Evolutionary conservation across 345 rosid species (phyloP).

Genomic region (Lumnitzera littorea): DNA sequence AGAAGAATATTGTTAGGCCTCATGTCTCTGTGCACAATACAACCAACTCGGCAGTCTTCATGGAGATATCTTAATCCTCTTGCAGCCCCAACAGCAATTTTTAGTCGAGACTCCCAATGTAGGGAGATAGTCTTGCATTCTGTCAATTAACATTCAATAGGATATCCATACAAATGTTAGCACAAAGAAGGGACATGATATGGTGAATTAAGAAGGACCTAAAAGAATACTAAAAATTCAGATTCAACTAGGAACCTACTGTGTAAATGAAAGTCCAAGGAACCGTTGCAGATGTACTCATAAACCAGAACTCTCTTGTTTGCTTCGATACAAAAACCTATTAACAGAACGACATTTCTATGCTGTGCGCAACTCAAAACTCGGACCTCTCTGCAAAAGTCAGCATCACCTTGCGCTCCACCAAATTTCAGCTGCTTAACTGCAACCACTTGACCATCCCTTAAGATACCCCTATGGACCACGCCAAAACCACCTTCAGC

Average conservation of each 20-base stretch:
- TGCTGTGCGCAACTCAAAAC: conserved; percentile 75
- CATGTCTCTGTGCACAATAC: conserved; percentile 62
- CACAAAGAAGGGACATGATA: background rate
- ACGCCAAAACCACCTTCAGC: conserved; percentile 59
- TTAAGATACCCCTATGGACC: conserved; percentile 47
- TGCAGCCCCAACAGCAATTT: conserved; percentile 64
- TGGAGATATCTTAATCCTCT: conserved; percentile 68
- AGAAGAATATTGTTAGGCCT: conserved; percentile 57
- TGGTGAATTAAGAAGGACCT: background rate
- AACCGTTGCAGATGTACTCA: conserved; percentile 69
- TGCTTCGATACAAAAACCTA: conserved; percentile 53
- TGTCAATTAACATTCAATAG: conserved; percentile 15
- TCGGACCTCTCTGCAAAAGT: conserved; percentile 64
- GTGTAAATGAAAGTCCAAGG: conserved; percentile 62
- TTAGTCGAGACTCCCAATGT: conserved; percentile 52
- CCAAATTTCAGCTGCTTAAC: conserved; percentile 47
- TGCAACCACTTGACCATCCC: conserved; percentile 61
- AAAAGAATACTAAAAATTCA: background rate
- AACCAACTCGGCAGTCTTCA: conserved; percentile 78
- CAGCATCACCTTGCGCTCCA: conserved; percentile 50
- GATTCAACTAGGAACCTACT: conserved; percentile 25
- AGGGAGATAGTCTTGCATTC: conserved; percentile 28
- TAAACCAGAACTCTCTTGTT: conserved; percentile 51
- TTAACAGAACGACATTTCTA: conserved; percentile 61
- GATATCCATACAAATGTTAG: too few relatives aligned